A percentile compares a stretch with the other conserved stretches of the same genome.
Conservation (phyloP, 305 asterid genomes). For the Ilex paraguariensis region DNA sequence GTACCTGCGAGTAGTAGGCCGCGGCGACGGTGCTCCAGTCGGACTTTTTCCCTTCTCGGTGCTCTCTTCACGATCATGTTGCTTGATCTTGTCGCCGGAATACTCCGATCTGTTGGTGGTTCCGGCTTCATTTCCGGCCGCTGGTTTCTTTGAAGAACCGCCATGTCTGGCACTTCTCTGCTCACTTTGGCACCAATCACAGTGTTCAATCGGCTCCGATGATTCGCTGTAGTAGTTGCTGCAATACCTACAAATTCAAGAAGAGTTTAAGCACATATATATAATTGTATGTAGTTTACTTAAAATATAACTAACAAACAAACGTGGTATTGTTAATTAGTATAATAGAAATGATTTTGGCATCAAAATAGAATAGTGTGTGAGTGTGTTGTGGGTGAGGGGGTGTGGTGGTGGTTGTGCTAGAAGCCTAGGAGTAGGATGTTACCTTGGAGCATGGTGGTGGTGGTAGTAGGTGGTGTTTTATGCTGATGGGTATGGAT, state of each 20-base stretch:
- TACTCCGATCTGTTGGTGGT: conserved; percentile 37
- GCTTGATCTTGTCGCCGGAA: conserved; percentile 67
- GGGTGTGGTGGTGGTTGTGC: too few relatives aligned
- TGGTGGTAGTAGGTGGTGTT: too few relatives aligned
- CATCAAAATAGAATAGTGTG: too few relatives aligned
- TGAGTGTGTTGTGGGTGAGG: too few relatives aligned
- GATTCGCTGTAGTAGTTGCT: conserved; percentile 69
- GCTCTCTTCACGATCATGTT: conserved; percentile 39
- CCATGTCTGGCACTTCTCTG: conserved; percentile 27
- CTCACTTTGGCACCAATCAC: conserved; percentile 92
- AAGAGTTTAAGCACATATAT: neutral
- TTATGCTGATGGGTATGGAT: too few relatives aligned
- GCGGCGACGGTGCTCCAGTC: conserved; percentile 58
- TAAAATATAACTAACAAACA: too few relatives aligned
- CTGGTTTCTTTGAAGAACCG: conserved; percentile 29
- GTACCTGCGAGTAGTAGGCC: conserved; percentile 73
- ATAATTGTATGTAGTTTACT: too few relatives aligned
- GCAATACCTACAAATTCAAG: conserved; percentile 50
- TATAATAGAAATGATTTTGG: too few relatives aligned
- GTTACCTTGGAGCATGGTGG: too few relatives aligned
- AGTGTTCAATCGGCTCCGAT: conserved; percentile 48
- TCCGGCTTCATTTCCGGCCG: conserved; percentile 25
- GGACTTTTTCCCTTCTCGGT: conserved; percentile 36
- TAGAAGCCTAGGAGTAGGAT: too few relatives aligned
- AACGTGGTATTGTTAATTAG: too few relatives aligned